Evolutionary conservation across 2,329 filamentous ascomycete genomes (phyloP).

Genomic region (Fusarium subtropicale): DNA sequence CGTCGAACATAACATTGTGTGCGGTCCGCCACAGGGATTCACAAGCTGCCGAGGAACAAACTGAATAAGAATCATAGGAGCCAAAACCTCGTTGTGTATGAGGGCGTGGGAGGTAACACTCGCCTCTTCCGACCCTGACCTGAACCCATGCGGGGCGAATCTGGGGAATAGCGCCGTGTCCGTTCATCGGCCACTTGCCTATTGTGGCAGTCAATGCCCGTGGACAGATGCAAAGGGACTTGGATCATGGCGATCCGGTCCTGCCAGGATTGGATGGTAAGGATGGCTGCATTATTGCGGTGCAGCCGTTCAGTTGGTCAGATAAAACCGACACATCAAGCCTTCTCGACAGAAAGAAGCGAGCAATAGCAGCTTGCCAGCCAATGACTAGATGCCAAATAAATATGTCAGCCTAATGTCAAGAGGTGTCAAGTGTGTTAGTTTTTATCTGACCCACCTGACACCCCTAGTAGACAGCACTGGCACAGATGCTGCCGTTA

Average conservation of each 20-base stretch:
- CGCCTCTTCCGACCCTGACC: conserved; percentile 11
- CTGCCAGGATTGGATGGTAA: conserved; percentile 23
- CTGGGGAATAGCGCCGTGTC: conserved; percentile 45
- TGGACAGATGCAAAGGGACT: conserved; percentile 45
- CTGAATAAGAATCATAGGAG: conserved; percentile 16
- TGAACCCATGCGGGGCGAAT: conserved; percentile 45
- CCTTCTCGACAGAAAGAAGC: not conserved
- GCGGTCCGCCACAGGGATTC: conserved; percentile 34
- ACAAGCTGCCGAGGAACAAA: conserved; percentile 47
- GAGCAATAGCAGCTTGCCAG: not conserved
- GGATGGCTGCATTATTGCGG: conserved; percentile 17
- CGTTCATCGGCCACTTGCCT: conserved; percentile 43
- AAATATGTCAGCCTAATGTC: not conserved
- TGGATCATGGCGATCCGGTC: conserved; percentile 46
- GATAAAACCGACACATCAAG: not conserved
- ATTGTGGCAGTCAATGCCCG: conserved; percentile 44
- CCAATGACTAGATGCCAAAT: not conserved
- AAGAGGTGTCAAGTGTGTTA: not conserved
- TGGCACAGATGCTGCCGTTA: conserved; percentile 17
- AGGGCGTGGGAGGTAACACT: conserved; percentile 8
- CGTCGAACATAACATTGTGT: conserved; percentile 28
- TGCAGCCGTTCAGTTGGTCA: not conserved
- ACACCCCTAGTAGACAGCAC: not conserved
- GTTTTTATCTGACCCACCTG: not conserved
- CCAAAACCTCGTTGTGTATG: conserved; percentile 1